A percentile compares a stretch with the other conserved stretches of the same genome.
Evolutionary conservation across 192 early-diverging fungal species (phyloP).

Genomic region (Physocladia obscura): DNA sequence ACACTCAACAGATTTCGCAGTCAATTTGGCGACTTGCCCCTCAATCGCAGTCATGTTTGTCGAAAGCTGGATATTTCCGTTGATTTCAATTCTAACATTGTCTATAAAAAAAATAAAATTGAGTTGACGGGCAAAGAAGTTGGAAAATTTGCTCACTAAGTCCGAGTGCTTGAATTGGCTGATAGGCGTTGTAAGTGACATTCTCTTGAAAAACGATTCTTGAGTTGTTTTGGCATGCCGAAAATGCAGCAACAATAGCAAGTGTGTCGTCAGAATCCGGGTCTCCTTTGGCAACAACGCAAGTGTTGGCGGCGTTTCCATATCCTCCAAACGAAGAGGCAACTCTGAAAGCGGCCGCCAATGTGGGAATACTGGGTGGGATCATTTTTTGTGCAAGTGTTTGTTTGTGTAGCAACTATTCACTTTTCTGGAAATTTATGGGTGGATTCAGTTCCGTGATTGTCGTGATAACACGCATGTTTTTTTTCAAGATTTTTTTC

Average conservation of each 20-base stretch:
- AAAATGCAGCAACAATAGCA: neutral
- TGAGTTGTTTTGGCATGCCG: neutral
- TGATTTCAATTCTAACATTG: neutral
- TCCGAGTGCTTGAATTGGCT: neutral
- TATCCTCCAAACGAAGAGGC: neutral
- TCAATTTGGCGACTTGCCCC: neutral
- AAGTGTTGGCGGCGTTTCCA: neutral
- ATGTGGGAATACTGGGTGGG: neutral
- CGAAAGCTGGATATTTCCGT: neutral
- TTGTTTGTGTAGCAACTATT: too few species aligned
- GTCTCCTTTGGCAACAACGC: constrained; percentile 35
- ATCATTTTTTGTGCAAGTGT: too few species aligned
- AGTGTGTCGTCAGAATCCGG: constrained; percentile 54
- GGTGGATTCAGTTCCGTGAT: too few species aligned
- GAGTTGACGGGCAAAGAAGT: neutral
- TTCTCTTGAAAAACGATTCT: neutral
- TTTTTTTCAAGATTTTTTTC: too few species aligned
- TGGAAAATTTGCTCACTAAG: too few species aligned
- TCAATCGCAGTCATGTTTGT: neutral
- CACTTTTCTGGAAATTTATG: too few species aligned
- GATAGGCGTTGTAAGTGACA: neutral
- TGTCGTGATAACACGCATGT: too few species aligned
- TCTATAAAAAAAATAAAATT: neutral
- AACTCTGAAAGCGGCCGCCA: neutral
- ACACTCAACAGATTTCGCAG: neutral